Base-by-base conservation (phyloP, 306 rosid species). In the Crotalaria pallida region DNA sequence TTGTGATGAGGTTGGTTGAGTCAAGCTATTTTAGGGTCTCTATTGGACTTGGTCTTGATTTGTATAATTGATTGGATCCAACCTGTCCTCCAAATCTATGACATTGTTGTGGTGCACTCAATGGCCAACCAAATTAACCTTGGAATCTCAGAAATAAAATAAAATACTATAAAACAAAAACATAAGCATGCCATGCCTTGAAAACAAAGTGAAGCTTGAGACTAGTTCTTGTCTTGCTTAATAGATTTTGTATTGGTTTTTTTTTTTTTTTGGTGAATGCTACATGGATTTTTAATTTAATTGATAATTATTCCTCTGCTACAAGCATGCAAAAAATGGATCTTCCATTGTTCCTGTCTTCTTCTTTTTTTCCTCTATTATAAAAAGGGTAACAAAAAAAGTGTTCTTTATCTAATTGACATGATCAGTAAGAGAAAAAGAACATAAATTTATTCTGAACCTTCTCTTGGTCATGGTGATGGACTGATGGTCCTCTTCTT, bases 361-460 rank as follows among this genome's bases (percentile, higher is more conserved):
- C 41, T 84, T 84, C 89, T 31, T 81, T 81, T 65, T 79, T 88
- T 49, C 82, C 90, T 74, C 84, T 75, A 49, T 78, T 80, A 87
- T 86, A 38, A 16, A 50, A 53, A 33, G 23, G n/a, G 6, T 6
- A 68, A 24, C 21, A 17, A 23, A 40, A 53, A 17, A 29, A 44
- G 6, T 0, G 51, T 58, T 75, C 9, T 44, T 68, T 51, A 18
- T 52, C 16, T 29, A 22, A 41, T 48, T 41, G 72, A 64, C 69
- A 21, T 75, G 36, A 21, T n/a, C 2, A 34, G 29, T 13, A 9
- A 12, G 23, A 63, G 7, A 59, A 76, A 56, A 38, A 19, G 12
- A 51, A 13, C 52, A 41, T 41, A 5, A 15, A 23, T 40, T n/a
- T n/a, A n/a, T n/a, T 31, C 5, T 2, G 24, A 3, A 10, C 11